Percentiles rank a stretch among this genome's conserved stretches.
phyloP scores from a whole-genome alignment of 345 rosid genomes.

The Microthlaspi erraticum region DNA sequence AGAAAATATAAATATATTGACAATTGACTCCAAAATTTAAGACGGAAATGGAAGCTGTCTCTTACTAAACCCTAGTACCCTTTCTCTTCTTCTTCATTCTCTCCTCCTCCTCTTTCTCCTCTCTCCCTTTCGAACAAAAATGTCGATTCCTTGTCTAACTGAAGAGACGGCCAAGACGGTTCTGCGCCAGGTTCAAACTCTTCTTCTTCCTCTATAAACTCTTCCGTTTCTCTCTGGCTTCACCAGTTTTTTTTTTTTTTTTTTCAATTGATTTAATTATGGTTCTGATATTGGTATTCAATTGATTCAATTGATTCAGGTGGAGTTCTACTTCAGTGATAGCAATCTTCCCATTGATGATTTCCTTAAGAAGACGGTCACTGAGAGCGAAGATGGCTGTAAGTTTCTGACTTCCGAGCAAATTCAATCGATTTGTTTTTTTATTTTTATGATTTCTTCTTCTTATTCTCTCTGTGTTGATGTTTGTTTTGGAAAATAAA shows the following conservation, averaged over 20 bases:
- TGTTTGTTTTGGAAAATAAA: slow-evolving; percentile 45
- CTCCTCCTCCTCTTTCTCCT: not conserved
- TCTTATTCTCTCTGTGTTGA: slow-evolving; percentile 9
- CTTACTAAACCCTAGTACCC: slow-evolving; percentile 42
- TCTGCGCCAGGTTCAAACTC: slow-evolving; percentile 68
- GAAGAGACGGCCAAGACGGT: slow-evolving; percentile 71
- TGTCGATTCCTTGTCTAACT: slow-evolving; percentile 66
- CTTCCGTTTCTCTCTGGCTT: not conserved
- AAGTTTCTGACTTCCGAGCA: slow-evolving; percentile 35
- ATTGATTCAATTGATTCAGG: slow-evolving; percentile 50
- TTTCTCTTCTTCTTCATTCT: not conserved
- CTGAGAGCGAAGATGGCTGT: slow-evolving; percentile 79
- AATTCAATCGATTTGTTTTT: not conserved
- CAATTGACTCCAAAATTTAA: slow-evolving; percentile 9
- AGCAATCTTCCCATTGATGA: slow-evolving; percentile 89
- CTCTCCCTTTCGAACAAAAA: slow-evolving; percentile 36
- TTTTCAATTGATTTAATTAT: not conserved
- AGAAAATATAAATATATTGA: not conserved
- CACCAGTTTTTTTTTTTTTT: not conserved
- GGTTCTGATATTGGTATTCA: slow-evolving; percentile 3
- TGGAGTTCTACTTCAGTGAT: slow-evolving; percentile 94
- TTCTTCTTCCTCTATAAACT: slow-evolving; percentile 10
- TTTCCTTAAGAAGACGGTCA: slow-evolving; percentile 67
- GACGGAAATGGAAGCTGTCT: slow-evolving; percentile 16
- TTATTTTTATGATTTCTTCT: slow-evolving; percentile 5